phyloP scores from a whole-genome alignment of 495 filamentous ascomycete species.

The Copromyces sp. region DNA sequence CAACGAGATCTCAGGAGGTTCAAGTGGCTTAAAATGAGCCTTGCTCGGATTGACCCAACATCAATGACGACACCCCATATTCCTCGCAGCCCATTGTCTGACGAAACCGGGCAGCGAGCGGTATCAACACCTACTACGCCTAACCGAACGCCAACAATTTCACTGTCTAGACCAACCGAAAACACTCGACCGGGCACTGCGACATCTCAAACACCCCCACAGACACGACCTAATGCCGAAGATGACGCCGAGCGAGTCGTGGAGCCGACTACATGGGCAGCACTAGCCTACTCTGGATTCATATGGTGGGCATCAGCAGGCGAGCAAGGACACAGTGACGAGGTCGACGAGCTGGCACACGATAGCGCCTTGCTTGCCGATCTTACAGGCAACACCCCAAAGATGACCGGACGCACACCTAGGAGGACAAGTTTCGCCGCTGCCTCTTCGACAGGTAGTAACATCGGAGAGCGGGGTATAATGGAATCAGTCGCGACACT shows the following conservation, averaged over 20 bases:
- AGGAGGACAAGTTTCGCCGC: slow-evolving; percentile 22
- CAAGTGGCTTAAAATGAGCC: slow-evolving; percentile 54
- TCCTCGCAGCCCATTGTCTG: slow-evolving; percentile 7
- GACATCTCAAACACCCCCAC: not conserved
- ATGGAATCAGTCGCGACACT: slow-evolving; percentile 30
- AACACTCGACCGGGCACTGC: slow-evolving; percentile 20
- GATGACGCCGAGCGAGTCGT: slow-evolving; percentile 47
- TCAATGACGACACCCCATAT: slow-evolving; percentile 10
- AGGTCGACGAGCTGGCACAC: slow-evolving; percentile 38
- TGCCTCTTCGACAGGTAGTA: slow-evolving; percentile 2
- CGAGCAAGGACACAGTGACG: slow-evolving; percentile 54
- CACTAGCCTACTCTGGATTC: slow-evolving; percentile 80
- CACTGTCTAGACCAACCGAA: slow-evolving; percentile 10
- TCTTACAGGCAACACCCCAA: slow-evolving; percentile 7
- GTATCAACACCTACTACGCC: not conserved
- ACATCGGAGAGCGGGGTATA: slow-evolving; percentile 1
- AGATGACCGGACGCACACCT: slow-evolving; percentile 6
- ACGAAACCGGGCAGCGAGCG: not conserved
- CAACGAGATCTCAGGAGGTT: slow-evolving; percentile 84
- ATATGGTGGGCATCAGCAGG: slow-evolving; percentile 99
- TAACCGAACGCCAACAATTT: slow-evolving; percentile 12
- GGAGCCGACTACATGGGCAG: slow-evolving; percentile 79
- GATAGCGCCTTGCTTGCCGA: slow-evolving; percentile 40
- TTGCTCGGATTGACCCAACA: slow-evolving; percentile 41
- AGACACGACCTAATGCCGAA: slow-evolving; percentile 7